These are phyloP conservation scores for Aspergillus amoenus DNA, from an alignment of 2,329 filamentous ascomycete species.

Conservation along the genomic window DNA sequence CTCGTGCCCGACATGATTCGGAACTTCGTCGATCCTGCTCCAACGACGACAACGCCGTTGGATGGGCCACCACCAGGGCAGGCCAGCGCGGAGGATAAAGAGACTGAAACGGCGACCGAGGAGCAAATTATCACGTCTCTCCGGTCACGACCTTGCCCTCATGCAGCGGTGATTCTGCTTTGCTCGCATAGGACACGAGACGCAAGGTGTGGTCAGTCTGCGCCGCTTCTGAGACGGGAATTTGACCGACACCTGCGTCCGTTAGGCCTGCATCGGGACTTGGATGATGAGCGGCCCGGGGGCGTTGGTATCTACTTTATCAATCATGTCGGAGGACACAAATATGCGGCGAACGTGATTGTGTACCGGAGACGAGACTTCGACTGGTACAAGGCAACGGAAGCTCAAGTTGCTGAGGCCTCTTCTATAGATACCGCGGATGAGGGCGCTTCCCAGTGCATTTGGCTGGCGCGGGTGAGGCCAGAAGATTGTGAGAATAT, in stretches of 20 bases:
- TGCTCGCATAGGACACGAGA: slow-evolving; percentile 95
- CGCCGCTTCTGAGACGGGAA: slow-evolving; percentile 83
- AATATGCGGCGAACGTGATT: slow-evolving; percentile 93
- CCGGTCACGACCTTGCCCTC: slow-evolving; percentile 68
- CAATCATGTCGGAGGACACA: slow-evolving; percentile 93
- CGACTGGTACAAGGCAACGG: slow-evolving; percentile 30
- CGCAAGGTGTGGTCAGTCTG: slow-evolving; percentile 89
- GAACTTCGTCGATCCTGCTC: slow-evolving; percentile 66
- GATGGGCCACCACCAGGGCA: slow-evolving; percentile 16
- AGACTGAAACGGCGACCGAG: slow-evolving; percentile 19
- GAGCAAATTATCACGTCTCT: slow-evolving; percentile 43
- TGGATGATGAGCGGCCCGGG: slow-evolving; percentile 83
- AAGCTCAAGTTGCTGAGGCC: slow-evolving; percentile 29
- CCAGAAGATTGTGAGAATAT: slow-evolving; percentile 94
- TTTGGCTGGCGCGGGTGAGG: slow-evolving; percentile 82
- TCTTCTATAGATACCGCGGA: slow-evolving; percentile 30
- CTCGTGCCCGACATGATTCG: slow-evolving; percentile 70
- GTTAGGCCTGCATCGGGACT: slow-evolving; percentile 78
- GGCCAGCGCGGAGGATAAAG: slow-evolving; percentile 37
- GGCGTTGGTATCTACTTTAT: slow-evolving; percentile 97
- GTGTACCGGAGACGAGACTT: slow-evolving; percentile 68
- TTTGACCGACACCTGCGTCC: slow-evolving; percentile 85
- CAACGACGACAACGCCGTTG: slow-evolving; percentile 72
- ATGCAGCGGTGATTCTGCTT: slow-evolving; percentile 83
- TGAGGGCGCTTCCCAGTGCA: slow-evolving; percentile 76